Base-by-base conservation (phyloP, 78 protist species). In the Speleostelium caveatum region DNA sequence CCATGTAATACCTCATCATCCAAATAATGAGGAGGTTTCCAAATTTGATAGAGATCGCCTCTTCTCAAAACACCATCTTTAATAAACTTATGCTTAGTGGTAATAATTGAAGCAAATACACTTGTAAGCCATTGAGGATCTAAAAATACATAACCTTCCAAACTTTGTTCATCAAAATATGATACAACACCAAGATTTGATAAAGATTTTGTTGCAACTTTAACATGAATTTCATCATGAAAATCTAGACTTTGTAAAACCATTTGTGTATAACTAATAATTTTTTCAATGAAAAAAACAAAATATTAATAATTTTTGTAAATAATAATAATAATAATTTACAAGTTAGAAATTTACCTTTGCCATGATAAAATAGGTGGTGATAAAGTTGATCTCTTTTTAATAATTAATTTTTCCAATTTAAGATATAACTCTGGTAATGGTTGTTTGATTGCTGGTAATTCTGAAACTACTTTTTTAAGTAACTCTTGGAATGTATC, bases 41-140 rank as follows among this genome's bases (percentile, higher is more conserved):
- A 83, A 59, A 83, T 83, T 42, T 83, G 91, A 55, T 68, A 36
- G 5, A 83, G 36, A 71, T 83, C 91, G 8, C 73, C 42, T 62
- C 49, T 73, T 19, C 58, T 73, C 21, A 92, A 41, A 0, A 80
- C 67, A 69, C 95, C 95, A 65, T 92, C 86, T 74, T 72, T 63
- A 6, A 76, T 69, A 60, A 76, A 92, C 45, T 85, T 80, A 58
- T 77, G 91, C 42, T 76, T 74, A 1, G 88, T 76, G 36, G 95
- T 78, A 33, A 79, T 72, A 22, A 92, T 73, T 12, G 95, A 75
- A 21, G 90, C 24, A 56, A 92, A 78, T n/a, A 92, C 73, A 66
- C 86, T 71, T 16, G 86, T 73, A 6, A 92, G 28, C 91, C 87
- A 92, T 69, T 80, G 89, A 14, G 94, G 91, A 71, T 83, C 91